phyloP scores from a whole-genome alignment of 2,329 filamentous ascomycete species.

The Falciphora oryzae region DNA sequence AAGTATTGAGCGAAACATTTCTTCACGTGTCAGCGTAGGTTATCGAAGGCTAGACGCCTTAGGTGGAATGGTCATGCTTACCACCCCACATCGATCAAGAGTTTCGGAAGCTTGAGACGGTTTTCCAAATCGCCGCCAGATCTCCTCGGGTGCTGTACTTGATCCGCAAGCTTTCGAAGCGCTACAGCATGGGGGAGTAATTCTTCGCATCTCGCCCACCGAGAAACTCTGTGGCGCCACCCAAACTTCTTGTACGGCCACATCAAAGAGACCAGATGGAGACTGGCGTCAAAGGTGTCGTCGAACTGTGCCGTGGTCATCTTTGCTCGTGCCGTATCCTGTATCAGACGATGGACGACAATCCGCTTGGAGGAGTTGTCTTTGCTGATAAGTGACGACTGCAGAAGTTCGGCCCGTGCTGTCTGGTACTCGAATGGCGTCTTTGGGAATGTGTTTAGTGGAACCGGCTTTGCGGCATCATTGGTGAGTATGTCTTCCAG shows the following conservation, averaged over 20 bases:
- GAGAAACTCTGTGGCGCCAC: background rate
- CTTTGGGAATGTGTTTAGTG: background rate
- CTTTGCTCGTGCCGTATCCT: background rate
- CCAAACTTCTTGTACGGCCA: background rate
- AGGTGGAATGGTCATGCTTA: background rate
- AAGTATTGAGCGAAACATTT: background rate
- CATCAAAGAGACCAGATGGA: constrained; percentile 1
- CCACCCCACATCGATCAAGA: background rate
- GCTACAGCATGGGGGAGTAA: background rate
- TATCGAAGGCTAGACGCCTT: background rate
- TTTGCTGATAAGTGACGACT: background rate
- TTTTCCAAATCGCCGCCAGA: background rate
- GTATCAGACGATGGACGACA: background rate
- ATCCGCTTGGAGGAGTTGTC: background rate
- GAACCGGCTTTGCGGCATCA: background rate
- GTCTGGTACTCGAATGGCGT: background rate
- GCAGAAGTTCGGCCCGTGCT: background rate
- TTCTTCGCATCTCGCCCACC: background rate
- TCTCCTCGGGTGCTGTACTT: background rate
- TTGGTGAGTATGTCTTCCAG: background rate
- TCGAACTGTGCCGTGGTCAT: background rate
- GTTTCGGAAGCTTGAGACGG: background rate
- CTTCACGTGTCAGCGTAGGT: background rate
- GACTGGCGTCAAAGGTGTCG: background rate
- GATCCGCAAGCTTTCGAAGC: background rate